Conservation (phyloP, 805 yeast species). For the Candida ulmi region DNA sequence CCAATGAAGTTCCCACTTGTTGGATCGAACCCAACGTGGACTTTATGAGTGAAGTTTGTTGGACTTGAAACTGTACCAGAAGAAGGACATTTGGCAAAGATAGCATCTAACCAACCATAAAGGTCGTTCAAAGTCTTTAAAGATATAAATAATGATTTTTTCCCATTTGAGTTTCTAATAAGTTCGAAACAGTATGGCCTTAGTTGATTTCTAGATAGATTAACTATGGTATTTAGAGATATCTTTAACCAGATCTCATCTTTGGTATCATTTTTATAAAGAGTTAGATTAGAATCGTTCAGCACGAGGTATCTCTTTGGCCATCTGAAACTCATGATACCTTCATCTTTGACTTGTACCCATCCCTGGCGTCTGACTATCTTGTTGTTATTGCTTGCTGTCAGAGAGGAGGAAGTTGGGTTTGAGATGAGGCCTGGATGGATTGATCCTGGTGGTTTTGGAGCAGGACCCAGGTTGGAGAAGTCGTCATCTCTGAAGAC, state of each 20-base stretch:
- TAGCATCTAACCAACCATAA: constrained; percentile 87
- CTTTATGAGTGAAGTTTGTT: constrained; percentile 90
- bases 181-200: constrained; percentile 82
- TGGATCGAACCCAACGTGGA: constrained; percentile 84
- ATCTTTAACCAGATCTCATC: constrained; percentile 46
- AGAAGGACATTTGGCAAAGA: constrained; percentile 69
- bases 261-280: constrained; percentile 60
- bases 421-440: constrained; percentile 30
- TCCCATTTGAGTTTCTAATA: constrained; percentile 31
- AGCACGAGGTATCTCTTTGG: constrained; percentile 79
- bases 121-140: constrained; percentile 76
- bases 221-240: constrained; percentile 53
- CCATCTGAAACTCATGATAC: constrained; percentile 87
- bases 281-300: constrained; percentile 66
- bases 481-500: constrained; percentile 38
- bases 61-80: constrained; percentile 76
- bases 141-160: constrained; percentile 65
- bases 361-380: constrained; percentile 55
- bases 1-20: constrained; percentile 86
- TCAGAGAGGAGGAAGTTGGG: constrained; percentile 18
- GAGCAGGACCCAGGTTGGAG: constrained; percentile 52
- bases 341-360: constrained; percentile 92
- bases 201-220: constrained; percentile 61
- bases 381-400: constrained; percentile 24
- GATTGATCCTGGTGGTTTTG: constrained; percentile 39